Percentiles rank a stretch among this genome's conserved stretches.
These are phyloP conservation scores for Ogataea glucozyma DNA, from an alignment of 805 yeast species.

Conservation along the genomic window DNA sequence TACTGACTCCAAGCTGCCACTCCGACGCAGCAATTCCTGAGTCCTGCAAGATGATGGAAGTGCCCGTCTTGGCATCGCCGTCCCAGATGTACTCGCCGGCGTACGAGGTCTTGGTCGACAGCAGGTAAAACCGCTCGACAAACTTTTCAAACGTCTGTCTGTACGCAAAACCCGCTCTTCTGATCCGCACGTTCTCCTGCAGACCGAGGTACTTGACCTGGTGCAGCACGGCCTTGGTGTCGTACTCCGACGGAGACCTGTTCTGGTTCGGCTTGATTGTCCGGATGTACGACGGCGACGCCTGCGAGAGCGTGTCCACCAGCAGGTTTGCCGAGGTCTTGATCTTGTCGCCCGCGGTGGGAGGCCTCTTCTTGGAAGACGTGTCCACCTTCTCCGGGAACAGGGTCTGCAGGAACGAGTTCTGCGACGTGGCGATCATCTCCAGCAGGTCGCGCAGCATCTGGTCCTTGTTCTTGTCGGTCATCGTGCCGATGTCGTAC, in stretches of 20 bases:
- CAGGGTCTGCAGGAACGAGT: constrained; percentile 56
- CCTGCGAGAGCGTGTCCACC: constrained; percentile 83
- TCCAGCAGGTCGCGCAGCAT: constrained; percentile 86
- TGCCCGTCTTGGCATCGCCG: constrained; percentile 56
- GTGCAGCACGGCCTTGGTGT: constrained; percentile 85
- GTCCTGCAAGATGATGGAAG: constrained; percentile 48
- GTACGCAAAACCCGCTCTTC: constrained; percentile 98
- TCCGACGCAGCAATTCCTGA: constrained; percentile 75
- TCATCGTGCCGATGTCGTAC: constrained; percentile 85
- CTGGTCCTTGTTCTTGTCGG: constrained; percentile 96
- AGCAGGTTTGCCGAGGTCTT: constrained; percentile 86
- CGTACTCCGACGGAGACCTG: constrained; percentile 87
- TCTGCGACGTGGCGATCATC: constrained; percentile 68
- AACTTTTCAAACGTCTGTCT: constrained; percentile 96
- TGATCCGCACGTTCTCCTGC: constrained; percentile 93
- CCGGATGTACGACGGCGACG: constrained; percentile 96
- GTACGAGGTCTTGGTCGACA: constrained; percentile 88
- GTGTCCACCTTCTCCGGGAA: constrained; percentile 69
- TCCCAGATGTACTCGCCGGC: constrained; percentile 72
- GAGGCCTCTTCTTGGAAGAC: constrained; percentile 76
- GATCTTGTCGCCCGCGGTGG: constrained; percentile 95
- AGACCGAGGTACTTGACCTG: constrained; percentile 94
- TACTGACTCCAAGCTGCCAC: constrained; percentile 88
- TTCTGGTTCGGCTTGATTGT: constrained; percentile 97
- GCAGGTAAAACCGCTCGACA: constrained; percentile 87